Evolutionary conservation across 148 eudicot species (phyloP).

Genomic region (Rhododendron vialii): DNA sequence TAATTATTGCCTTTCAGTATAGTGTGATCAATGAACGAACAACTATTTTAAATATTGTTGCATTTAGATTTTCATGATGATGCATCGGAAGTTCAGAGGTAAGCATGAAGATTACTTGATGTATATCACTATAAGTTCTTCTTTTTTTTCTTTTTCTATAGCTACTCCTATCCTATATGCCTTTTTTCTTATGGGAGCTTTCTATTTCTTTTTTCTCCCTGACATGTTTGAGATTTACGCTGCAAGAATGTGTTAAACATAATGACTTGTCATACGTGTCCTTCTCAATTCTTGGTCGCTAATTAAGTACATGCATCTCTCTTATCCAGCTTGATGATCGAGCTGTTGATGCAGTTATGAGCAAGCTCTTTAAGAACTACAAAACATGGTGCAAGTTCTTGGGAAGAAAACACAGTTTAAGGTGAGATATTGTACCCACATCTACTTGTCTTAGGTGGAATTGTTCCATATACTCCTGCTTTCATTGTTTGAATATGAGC

Average conservation of each 20-base stretch:
- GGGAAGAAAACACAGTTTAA: constrained; percentile 53
- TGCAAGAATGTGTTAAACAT: neutral
- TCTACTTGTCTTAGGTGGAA: neutral
- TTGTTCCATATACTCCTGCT: neutral
- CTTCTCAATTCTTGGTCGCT: neutral
- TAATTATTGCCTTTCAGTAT: neutral
- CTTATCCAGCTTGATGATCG: constrained; percentile 35
- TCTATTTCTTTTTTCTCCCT: neutral
- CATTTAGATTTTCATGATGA: neutral
- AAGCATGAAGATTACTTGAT: neutral
- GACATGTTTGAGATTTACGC: neutral
- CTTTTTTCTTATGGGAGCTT: neutral
- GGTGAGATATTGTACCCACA: constrained; percentile 28
- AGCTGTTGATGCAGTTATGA: constrained; percentile 54
- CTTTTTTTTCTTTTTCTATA: neutral
- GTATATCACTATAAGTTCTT: neutral
- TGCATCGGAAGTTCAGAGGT: neutral
- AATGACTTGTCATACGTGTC: neutral
- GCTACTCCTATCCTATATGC: neutral
- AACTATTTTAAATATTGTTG: neutral
- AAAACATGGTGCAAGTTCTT: constrained; percentile 62
- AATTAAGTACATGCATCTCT: neutral
- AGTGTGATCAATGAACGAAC: neutral
- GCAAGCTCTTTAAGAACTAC: constrained; percentile 56
- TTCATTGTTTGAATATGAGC: neutral